Percentiles rank a stretch among this genome's conserved stretches.
These are phyloP conservation scores for Trypethelium eluteriae DNA, from an alignment of 495 filamentous ascomycete genomes.

Conservation along the genomic window DNA sequence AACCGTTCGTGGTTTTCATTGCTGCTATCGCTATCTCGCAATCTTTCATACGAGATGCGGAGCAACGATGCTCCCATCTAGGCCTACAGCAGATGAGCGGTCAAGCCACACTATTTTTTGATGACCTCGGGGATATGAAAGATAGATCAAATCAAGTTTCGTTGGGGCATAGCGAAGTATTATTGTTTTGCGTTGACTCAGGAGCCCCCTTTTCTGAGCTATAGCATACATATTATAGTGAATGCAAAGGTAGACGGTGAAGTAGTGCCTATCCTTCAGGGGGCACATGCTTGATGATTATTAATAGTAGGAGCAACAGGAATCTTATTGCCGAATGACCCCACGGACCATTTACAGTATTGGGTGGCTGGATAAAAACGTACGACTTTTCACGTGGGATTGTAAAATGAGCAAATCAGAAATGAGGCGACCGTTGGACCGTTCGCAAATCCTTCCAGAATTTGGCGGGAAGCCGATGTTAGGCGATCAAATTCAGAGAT, in stretches of 20 bases:
- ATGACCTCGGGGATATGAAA: no score
- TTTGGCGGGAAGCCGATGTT: not conserved
- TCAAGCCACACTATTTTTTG: no score
- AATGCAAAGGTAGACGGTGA: not conserved
- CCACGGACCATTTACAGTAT: conserved; percentile 7
- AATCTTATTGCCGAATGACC: conserved; percentile 2
- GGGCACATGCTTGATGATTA: not conserved
- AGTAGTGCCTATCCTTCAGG: not conserved
- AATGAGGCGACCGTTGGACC: not conserved
- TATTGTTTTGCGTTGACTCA: not conserved
- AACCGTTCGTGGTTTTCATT: no score
- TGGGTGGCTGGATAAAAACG: conserved; percentile 10
- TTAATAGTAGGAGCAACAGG: not conserved
- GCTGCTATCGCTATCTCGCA: no score
- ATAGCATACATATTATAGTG: not conserved
- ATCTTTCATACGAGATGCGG: no score
- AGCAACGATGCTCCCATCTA: no score
- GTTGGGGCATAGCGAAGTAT: not conserved
- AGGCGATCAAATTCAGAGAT: not conserved
- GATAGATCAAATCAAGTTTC: no score
- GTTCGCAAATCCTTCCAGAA: not conserved
- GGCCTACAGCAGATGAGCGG: no score
- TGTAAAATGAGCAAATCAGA: not conserved
- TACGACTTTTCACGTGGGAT: conserved; percentile 8
- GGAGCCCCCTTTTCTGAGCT: conserved; percentile 1